Conservation (phyloP, 192 early-diverging fungal genomes). For the Backusella morwellensis region DNA sequence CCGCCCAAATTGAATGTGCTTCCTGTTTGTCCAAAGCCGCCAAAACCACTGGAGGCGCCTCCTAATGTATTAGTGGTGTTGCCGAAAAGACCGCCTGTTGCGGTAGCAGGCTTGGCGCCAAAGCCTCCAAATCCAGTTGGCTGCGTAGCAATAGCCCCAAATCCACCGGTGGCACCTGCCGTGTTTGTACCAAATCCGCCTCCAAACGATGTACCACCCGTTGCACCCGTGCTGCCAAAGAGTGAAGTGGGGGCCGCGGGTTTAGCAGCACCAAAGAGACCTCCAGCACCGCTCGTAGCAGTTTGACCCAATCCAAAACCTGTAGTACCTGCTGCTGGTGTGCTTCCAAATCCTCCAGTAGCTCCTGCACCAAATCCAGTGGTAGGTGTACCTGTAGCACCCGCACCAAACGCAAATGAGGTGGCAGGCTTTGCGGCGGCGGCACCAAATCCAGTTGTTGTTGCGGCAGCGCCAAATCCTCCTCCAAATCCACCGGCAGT, state of each 20-base stretch:
- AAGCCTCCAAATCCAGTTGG: neutral
- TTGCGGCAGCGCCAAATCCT: neutral
- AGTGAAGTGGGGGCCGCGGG: neutral
- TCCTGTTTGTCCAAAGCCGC: slow-evolving; percentile 45
- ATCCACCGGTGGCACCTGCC: slow-evolving; percentile 29
- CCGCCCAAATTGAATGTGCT: slow-evolving; percentile 13
- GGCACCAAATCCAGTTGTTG: slow-evolving; percentile 27
- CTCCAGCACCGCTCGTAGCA: neutral
- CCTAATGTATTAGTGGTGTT: slow-evolving; percentile 12
- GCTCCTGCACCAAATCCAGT: neutral
- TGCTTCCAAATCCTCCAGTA: neutral
- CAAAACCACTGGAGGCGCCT: neutral
- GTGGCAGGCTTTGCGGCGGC: neutral
- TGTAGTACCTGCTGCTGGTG: neutral
- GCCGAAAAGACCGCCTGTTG: slow-evolving; percentile 23
- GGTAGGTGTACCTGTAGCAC: neutral
- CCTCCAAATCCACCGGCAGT: slow-evolving; percentile 24
- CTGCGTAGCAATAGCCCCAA: neutral
- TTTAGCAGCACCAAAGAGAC: slow-evolving; percentile 14
- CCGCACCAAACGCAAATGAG: neutral
- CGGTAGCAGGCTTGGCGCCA: slow-evolving; percentile 2
- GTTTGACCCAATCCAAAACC: slow-evolving; percentile 8
- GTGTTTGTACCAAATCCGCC: slow-evolving; percentile 31
- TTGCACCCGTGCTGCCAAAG: slow-evolving; percentile 21
- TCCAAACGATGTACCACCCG: slow-evolving; percentile 9